Evolutionary conservation across 768 basidiomycete genomes (phyloP).

Genomic region (Phylloporus arenicola): DNA sequence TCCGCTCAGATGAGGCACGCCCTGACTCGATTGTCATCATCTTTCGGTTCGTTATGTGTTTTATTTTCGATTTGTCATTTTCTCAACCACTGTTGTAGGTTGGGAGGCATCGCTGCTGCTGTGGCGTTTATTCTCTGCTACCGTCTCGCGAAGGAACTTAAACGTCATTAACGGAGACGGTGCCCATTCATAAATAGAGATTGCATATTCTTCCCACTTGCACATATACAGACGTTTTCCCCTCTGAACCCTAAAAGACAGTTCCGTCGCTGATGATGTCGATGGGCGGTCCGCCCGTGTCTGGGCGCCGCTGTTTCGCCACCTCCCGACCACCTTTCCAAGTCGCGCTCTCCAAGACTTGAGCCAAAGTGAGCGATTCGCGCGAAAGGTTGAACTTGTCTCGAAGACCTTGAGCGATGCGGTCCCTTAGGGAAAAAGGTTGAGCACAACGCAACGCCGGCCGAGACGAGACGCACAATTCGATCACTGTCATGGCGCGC

Average conservation of each 20-base stretch:
- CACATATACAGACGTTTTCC: not conserved
- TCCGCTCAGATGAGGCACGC: constrained; percentile 14
- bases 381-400: constrained; percentile 44
- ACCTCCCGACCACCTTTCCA: constrained; percentile 97
- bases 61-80: not conserved
- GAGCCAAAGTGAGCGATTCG: constrained; percentile 66
- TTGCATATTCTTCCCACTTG: not conserved
- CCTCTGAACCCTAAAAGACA: constrained; percentile 48
- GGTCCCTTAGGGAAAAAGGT: constrained; percentile 49
- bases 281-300: constrained; percentile 77
- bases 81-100: constrained; percentile 26
- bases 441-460: not conserved
- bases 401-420: constrained; percentile 69
- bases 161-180: constrained; percentile 24
- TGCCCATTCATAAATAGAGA: not conserved
- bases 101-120: constrained; percentile 52
- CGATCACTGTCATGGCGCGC: constrained; percentile 93
- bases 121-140: constrained; percentile 53
- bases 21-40: constrained; percentile 77
- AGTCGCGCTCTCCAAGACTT: constrained; percentile 89
- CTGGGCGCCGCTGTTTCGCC: constrained; percentile 69
- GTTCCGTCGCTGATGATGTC: constrained; percentile 85
- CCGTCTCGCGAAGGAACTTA: constrained; percentile 49
- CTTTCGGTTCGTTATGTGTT: constrained; percentile 49
- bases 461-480: constrained; percentile 51